Evolutionary conservation across 345 rosid genomes (phyloP).

Genomic region (Draba incana): DNA sequence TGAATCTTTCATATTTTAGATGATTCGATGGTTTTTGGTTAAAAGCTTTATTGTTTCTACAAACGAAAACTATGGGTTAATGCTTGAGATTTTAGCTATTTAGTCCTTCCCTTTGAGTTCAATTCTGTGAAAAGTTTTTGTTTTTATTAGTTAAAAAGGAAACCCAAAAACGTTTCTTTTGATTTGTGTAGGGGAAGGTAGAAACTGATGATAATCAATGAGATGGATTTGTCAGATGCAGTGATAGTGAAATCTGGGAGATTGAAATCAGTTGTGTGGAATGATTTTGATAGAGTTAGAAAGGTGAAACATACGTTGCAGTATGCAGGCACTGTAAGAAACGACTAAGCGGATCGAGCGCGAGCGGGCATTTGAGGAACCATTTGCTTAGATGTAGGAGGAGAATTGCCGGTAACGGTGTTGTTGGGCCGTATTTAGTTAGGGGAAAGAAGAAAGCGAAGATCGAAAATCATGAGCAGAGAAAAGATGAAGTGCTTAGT

Average conservation of each 20-base stretch:
- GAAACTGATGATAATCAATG: conserved; percentile 39
- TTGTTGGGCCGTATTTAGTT: conserved; percentile 41
- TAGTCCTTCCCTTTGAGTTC: background rate
- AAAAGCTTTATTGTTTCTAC: background rate
- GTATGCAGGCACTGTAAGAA: conserved; percentile 85
- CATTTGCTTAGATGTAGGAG: conserved; percentile 79
- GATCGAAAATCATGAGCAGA: conserved; percentile 51
- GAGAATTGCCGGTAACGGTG: conserved; percentile 46
- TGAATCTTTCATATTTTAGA: background rate
- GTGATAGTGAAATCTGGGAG: conserved; percentile 72
- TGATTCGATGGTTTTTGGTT: conserved; percentile 6
- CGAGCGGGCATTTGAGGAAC: conserved; percentile 83
- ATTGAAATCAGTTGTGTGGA: conserved; percentile 86
- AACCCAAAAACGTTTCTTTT: background rate
- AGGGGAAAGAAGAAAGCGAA: conserved; percentile 66
- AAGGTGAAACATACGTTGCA: conserved; percentile 69
- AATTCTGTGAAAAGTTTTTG: background rate
- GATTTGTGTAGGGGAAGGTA: conserved; percentile 35
- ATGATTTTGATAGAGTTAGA: conserved; percentile 78
- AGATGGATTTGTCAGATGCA: conserved; percentile 82
- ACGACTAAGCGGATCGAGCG: conserved; percentile 76
- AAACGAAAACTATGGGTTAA: background rate
- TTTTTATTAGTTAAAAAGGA: background rate
- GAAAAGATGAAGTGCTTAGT: conserved; percentile 56
- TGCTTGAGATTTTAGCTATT: background rate